These are phyloP conservation scores for Myxozyma nipponensis DNA, from an alignment of 805 yeast genomes.

Conservation along the genomic window DNA sequence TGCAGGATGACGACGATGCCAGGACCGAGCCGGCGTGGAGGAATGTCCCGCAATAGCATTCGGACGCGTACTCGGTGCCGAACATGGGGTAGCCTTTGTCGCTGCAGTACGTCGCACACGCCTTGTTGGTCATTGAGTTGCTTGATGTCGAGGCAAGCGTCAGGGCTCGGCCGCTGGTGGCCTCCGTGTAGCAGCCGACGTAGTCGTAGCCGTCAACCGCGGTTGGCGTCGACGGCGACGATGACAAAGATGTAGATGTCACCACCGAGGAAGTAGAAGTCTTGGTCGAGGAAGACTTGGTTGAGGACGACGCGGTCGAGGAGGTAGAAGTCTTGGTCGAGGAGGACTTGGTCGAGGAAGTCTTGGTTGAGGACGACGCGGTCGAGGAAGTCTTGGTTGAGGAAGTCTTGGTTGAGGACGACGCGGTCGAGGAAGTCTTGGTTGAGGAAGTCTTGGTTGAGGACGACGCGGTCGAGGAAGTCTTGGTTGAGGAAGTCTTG, in stretches of 20 bases:
- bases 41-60: neutral
- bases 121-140: neutral
- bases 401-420: neutral
- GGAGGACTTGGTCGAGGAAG: neutral
- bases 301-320: neutral
- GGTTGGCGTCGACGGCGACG: neutral
- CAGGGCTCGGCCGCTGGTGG: neutral
- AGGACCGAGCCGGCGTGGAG: neutral
- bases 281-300: neutral
- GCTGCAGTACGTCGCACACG: neutral
- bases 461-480: too few species aligned
- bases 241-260: neutral
- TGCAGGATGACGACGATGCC: neutral
- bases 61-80: constrained; percentile 2
- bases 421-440: too few species aligned
- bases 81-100: neutral
- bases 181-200: neutral
- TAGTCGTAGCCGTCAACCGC: neutral
- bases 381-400: neutral
- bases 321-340: neutral
- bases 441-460: too few species aligned
- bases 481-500: too few species aligned
- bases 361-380: neutral
- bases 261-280: neutral
- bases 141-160: neutral